Base-by-base conservation (phyloP, 176 grass and related monocot genomes). In the Eragrostis curvula region DNA sequence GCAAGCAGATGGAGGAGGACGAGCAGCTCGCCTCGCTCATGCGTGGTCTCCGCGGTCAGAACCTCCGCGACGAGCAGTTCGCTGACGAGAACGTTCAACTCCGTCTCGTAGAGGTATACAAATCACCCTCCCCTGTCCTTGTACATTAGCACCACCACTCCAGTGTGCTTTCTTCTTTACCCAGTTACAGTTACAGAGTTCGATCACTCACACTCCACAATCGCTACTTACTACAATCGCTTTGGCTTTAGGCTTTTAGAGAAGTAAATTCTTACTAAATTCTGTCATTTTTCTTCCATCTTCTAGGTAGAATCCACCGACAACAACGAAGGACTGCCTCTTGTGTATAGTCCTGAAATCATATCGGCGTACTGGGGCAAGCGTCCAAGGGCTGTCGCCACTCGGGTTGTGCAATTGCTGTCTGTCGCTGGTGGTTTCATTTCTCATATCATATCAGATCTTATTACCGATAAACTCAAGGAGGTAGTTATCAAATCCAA, bases 1-100 rank as follows among this genome's bases (percentile, higher is more conserved):
- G 96, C 27, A 95, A 98, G 85, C 92, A 98, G 83, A 95, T 98
- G 96, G 96, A 98, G 90, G 81, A 98, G 86, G 96, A 98, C 84
- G 96, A 98, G 89, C 92, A 98, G 88, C 88, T 98, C 20, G 57
- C 92, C 36, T 52, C 84, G 29, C 86, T 98, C 86, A 98, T 98
- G 96, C 88, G 96, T 79, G 96, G 96, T 0, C 92, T 98, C 47
- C 96, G 92, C 1, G 96, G 96, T 29, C 92, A 95, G 82, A 98
- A 98, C 81, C 96, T 98, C 77, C 74, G 81, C 21, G 96, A 98
- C 73, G 59, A 62, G 10, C 92, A 95, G 84, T 98, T 98, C 39
- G 96, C 96, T 0, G 90, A 95, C 73, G 83, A 89, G 8, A 87
- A 88, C 65, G 67, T 98, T 65, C 72, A 30, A 41, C 84, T 98